These are phyloP conservation scores for Mortierella claussenii DNA, from an alignment of 192 early-diverging fungal genomes.

Conservation along the genomic window DNA sequence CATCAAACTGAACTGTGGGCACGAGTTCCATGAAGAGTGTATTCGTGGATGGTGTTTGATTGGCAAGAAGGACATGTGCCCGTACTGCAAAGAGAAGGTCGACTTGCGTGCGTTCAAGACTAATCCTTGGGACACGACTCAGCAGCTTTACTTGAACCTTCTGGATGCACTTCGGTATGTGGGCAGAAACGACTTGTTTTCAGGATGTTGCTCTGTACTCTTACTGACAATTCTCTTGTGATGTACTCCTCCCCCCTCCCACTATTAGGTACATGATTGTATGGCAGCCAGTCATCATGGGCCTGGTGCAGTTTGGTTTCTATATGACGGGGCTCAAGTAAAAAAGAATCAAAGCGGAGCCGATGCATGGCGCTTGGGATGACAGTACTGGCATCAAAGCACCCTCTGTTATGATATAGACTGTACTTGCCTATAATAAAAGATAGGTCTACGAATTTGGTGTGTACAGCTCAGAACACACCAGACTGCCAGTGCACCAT, in stretches of 20 bases:
- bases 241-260: no score
- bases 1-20: constrained; percentile 58
- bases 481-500: no score
- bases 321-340: constrained; percentile 41
- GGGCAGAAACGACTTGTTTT: not conserved
- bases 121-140: constrained; percentile 74
- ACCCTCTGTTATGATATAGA: no score
- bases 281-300: constrained; percentile 65
- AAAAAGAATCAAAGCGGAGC: not conserved
- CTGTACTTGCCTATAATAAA: no score
- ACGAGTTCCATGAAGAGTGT: constrained; percentile 71
- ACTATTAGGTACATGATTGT: constrained; percentile 67
- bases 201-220: not conserved
- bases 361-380: no score
- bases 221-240: not conserved
- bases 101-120: constrained; percentile 69
- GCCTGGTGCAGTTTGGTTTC: constrained; percentile 42
- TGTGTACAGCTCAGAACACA: no score
- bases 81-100: constrained; percentile 74
- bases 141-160: constrained; percentile 69
- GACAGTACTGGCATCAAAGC: no score
- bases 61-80: constrained; percentile 73
- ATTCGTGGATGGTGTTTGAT: constrained; percentile 74
- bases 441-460: no score
- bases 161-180: constrained; percentile 67